Base-by-base conservation (phyloP, 305 asterid genomes). In the Euphrasia arctica region DNA sequence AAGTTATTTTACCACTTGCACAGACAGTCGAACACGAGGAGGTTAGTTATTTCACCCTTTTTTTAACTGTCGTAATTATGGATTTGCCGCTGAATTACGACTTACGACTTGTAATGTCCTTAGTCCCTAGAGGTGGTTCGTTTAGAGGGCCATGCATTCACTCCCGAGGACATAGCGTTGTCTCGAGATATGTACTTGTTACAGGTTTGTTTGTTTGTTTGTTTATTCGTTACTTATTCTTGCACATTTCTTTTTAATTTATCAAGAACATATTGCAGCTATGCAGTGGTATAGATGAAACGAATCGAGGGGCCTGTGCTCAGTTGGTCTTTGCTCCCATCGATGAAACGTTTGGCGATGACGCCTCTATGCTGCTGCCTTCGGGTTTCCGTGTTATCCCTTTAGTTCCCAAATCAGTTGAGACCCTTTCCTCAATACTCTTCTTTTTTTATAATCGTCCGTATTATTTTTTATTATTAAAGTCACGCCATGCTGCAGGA, bases 371-470 rank as follows among this genome's bases (percentile, higher is more conserved):
- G 77, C 80, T 85, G 77, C 80, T 88, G 64, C 86, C 94, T 15
- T 88, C 91, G n/a, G 96, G 94, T 43, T 88, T 88, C 60, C 94
- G 90, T 73, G 81, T 88, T 29, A 83, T 85, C 67, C 89, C 96
- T 5, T 52, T 88, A 74, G 91, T 80, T 66, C 79, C 87, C 68
- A 85, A 81, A 83, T 69, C 88, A 70, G 95, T 85, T 78, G 69
- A 62, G 90, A 76, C 54, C 10, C 62, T 60, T 59, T 63, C 57
- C 47, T 60, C 1, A 7, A 39, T 9, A 5, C 10, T 7, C 2
- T 39, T 36, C 9, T 36, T 36, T 5, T 5, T 5, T 7, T 36
- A 6, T 36, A 6, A 7, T 6, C 10, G 18, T 11, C 18, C 28
- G 2, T 51, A 1, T 6, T 29, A n/a, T 4, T 55, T 57, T 28